Evolutionary conservation across 2,329 filamentous ascomycete genomes (phyloP).

Genomic region (Hymenoscyphus linearis): DNA sequence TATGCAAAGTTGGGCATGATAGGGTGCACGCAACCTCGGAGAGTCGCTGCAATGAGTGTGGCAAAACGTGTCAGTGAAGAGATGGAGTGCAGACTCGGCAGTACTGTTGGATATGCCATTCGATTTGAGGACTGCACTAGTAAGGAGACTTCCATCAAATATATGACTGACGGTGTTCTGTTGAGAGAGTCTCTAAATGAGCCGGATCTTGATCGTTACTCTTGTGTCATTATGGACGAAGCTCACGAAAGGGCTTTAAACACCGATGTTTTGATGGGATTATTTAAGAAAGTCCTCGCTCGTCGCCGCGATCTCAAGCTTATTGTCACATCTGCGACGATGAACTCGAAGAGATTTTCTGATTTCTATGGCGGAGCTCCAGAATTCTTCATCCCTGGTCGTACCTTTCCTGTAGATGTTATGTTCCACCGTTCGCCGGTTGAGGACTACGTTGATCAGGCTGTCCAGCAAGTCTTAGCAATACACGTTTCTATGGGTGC

Average conservation of each 20-base stretch:
- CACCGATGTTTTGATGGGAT: constrained; percentile 93
- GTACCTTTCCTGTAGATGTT: constrained; percentile 95
- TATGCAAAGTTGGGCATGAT: constrained; percentile 87
- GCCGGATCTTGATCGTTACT: constrained; percentile 89
- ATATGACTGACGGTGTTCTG: constrained; percentile 97
- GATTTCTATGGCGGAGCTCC: constrained; percentile 95
- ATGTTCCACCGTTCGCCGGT: constrained; percentile 93
- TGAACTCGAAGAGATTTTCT: constrained; percentile 96
- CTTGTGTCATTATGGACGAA: constrained; percentile 99
- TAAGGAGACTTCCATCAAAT: constrained; percentile 93
- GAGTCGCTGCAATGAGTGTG: constrained; percentile 98
- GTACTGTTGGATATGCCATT: constrained; percentile 90
- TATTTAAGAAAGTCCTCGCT: constrained; percentile 95
- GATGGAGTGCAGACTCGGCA: constrained; percentile 89
- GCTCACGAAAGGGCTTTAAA: constrained; percentile 95
- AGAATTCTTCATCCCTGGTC: constrained; percentile 91
- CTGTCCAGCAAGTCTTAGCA: constrained; percentile 89
- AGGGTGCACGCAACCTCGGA: constrained; percentile 90
- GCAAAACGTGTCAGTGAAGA: constrained; percentile 97
- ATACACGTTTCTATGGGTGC: constrained; percentile 93
- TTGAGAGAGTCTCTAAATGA: constrained; percentile 91
- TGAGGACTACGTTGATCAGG: constrained; percentile 95
- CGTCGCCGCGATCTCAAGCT: constrained; percentile 86
- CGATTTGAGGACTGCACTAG: constrained; percentile 98
- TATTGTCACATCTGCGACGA: constrained; percentile 96